These are phyloP conservation scores for Citrus australasica DNA, from an alignment of 345 rosid species.

Conservation along the genomic window DNA sequence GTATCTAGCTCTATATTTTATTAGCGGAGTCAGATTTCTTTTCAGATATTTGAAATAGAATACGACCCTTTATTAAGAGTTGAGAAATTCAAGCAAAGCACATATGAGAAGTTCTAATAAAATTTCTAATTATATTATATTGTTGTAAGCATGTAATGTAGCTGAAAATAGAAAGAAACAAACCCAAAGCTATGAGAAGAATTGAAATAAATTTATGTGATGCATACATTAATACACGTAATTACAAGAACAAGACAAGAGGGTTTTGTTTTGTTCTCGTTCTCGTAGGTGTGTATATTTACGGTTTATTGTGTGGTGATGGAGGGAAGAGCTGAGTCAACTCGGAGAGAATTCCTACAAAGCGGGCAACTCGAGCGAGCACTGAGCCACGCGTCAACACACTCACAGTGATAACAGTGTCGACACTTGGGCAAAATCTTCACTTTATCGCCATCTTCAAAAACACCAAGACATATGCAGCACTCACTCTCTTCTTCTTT, in stretches of 20 bases:
- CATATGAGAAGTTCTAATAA: too few species aligned
- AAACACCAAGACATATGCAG: constrained; percentile 61
- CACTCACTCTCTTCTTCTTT: constrained; percentile 32
- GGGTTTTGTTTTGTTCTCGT: neutral
- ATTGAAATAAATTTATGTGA: neutral
- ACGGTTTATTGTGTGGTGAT: constrained; percentile 6
- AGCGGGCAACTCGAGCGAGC: constrained; percentile 70
- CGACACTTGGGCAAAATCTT: constrained; percentile 60
- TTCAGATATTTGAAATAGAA: too few species aligned
- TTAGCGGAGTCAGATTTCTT: too few species aligned
- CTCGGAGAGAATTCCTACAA: constrained; percentile 46
- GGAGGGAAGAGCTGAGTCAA: constrained; percentile 21
- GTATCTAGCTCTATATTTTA: too few species aligned
- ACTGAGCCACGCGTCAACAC: constrained; percentile 68
- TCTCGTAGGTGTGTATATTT: too few species aligned
- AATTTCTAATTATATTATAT: too few species aligned
- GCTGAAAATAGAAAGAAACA: too few species aligned
- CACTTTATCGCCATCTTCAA: constrained; percentile 70
- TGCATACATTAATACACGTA: neutral
- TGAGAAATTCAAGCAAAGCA: too few species aligned
- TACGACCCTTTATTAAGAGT: too few species aligned
- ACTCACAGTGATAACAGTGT: constrained; percentile 61
- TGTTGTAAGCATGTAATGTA: too few species aligned
- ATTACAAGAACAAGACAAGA: neutral
- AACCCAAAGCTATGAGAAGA: neutral